phyloP scores from a whole-genome alignment of 1,284 basidiomycete genomes.

The Omphalotus olearius region DNA sequence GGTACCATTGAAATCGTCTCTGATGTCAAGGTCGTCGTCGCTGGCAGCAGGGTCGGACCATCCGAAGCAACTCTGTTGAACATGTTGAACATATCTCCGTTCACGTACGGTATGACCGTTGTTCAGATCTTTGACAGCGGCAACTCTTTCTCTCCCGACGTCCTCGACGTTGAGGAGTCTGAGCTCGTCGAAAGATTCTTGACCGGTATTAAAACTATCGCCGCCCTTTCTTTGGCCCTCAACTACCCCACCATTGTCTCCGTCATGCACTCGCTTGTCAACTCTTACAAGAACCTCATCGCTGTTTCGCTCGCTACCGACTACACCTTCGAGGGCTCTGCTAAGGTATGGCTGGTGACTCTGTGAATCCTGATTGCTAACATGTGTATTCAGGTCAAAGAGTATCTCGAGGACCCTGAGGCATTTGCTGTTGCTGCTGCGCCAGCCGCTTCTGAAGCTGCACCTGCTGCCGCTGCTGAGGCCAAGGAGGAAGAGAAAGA shows the following conservation, averaged over 20 bases:
- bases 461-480: slow-evolving; percentile 43
- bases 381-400: slow-evolving; percentile 70
- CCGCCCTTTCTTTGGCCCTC: slow-evolving; percentile 92
- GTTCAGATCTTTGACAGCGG: slow-evolving; percentile 92
- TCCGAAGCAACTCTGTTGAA: slow-evolving; percentile 98
- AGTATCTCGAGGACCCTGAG: slow-evolving; percentile 95
- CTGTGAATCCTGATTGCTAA: slow-evolving; percentile 20
- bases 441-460: slow-evolving; percentile 50
- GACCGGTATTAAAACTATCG: slow-evolving; percentile 92
- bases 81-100: slow-evolving; percentile 98
- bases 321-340: slow-evolving; percentile 90
- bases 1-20: slow-evolving; percentile 99
- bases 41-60: slow-evolving; percentile 89
- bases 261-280: slow-evolving; percentile 92
- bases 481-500: slow-evolving; percentile 64
- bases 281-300: slow-evolving; percentile 98
- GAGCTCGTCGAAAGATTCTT: slow-evolving; percentile 90
- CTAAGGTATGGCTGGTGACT: slow-evolving; percentile 64
- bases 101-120: slow-evolving; percentile 99
- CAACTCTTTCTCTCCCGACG: slow-evolving; percentile 86
- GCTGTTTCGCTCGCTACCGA: slow-evolving; percentile 91
- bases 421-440: slow-evolving; percentile 85
- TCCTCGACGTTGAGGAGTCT: slow-evolving; percentile 92
- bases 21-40: slow-evolving; percentile 93
- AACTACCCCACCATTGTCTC: slow-evolving; percentile 97